phyloP scores from a whole-genome alignment of 805 yeast genomes.

The Starmerella kuoi region DNA sequence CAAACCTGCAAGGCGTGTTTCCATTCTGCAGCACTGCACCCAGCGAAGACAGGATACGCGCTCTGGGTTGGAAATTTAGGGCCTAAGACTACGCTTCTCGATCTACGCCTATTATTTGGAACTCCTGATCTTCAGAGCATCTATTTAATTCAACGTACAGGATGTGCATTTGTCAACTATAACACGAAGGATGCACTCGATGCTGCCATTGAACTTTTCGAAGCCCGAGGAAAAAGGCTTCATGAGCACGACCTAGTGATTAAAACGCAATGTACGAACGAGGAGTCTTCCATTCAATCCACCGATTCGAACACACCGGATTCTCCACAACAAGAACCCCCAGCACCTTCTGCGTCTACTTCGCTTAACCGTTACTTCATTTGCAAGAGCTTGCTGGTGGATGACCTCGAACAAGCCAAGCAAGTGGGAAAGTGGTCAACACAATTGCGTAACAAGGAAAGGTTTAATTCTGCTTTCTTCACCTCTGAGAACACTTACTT shows the following conservation, averaged over 20 bases:
- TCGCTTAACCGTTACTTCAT: slow-evolving; percentile 29
- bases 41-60: slow-evolving; percentile 31
- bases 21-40: slow-evolving; percentile 36
- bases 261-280: slow-evolving; percentile 17
- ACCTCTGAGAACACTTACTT: slow-evolving; percentile 29
- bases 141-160: slow-evolving; percentile 32
- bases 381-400: slow-evolving; percentile 32
- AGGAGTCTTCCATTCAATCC: not conserved
- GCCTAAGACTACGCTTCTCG: slow-evolving; percentile 27
- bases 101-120: slow-evolving; percentile 31
- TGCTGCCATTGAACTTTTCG: slow-evolving; percentile 25
- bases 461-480: slow-evolving; percentile 30
- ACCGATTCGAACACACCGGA: not conserved
- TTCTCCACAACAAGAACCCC: not conserved
- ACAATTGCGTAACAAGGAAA: slow-evolving; percentile 32
- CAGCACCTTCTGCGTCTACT: slow-evolving; percentile 2
- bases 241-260: slow-evolving; percentile 29
- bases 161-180: slow-evolving; percentile 35
- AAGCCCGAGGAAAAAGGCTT: slow-evolving; percentile 25
- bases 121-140: slow-evolving; percentile 30
- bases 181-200: slow-evolving; percentile 25
- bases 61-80: slow-evolving; percentile 40
- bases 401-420: slow-evolving; percentile 30
- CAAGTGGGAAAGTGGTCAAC: slow-evolving; percentile 31
- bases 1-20: no score